phyloP scores from a whole-genome alignment of 441 rosid genomes.

The Bocquillonia castaneifolia region DNA sequence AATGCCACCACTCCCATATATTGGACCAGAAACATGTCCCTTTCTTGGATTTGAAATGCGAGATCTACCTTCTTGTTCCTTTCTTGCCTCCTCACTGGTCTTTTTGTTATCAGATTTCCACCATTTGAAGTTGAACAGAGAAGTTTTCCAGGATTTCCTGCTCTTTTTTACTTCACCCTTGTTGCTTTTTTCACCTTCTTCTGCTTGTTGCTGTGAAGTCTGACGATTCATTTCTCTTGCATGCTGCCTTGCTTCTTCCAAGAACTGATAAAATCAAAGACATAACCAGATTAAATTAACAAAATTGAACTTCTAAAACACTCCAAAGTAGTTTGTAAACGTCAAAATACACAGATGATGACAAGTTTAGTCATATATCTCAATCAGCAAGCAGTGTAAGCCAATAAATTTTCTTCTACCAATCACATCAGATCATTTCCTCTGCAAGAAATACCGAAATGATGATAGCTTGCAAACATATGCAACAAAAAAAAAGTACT shows the following conservation, averaged over 20 bases:
- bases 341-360: constrained; percentile 5
- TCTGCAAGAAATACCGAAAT: background rate
- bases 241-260: constrained; percentile 52
- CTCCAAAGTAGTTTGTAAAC: background rate
- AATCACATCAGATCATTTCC: background rate
- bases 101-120: constrained; percentile 41
- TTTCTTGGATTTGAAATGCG: constrained; percentile 30
- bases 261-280: constrained; percentile 33
- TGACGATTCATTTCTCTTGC: constrained; percentile 25
- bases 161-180: constrained; percentile 28
- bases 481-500: background rate
- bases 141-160: constrained; percentile 45
- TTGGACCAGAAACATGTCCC: constrained; percentile 44
- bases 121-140: constrained; percentile 51
- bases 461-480: background rate
- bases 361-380: background rate
- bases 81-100: constrained; percentile 24
- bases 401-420: background rate
- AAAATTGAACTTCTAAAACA: background rate
- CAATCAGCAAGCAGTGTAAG: background rate
- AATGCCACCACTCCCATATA: constrained; percentile 21
- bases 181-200: constrained; percentile 19
- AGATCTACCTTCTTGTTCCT: constrained; percentile 18
- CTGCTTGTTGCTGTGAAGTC: constrained; percentile 15
- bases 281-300: constrained; percentile 3